A percentile compares a stretch with the other conserved stretches of the same genome.
phyloP scores from a whole-genome alignment of 1,139 yeast species.

The Wickerhamomyces sp. region DNA sequence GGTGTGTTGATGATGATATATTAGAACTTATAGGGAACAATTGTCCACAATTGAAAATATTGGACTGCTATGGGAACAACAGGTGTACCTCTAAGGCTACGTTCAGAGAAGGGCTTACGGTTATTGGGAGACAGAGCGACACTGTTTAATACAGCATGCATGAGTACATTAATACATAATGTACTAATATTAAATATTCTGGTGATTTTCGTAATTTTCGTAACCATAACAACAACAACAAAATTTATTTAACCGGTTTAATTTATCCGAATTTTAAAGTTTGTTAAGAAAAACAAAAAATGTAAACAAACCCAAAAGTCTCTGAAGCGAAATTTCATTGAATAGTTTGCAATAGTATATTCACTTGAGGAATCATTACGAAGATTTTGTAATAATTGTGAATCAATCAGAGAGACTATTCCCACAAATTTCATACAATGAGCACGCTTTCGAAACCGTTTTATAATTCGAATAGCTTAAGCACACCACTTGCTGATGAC shows the following conservation, averaged over 20 bases:
- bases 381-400: no score
- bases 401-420: no score
- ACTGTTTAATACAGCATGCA: conserved; percentile 28
- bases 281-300: neutral
- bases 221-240: neutral
- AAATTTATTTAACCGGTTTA: no score
- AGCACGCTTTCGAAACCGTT: neutral
- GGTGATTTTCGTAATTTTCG: neutral
- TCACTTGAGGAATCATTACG: no score
- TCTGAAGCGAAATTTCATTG: no score
- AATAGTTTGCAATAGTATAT: no score
- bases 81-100: conserved; percentile 56
- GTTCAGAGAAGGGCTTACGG: conserved; percentile 48
- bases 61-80: conserved; percentile 80
- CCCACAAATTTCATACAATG: neutral
- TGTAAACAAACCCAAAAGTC: neutral
- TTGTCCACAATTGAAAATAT: conserved; percentile 55
- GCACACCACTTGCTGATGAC: neutral
- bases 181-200: no score
- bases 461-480: neutral
- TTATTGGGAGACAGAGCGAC: conserved; percentile 78
- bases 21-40: conserved; percentile 47
- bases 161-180: no score
- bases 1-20: conserved; percentile 64
- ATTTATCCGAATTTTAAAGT: no score